Conservation (phyloP, 148 eudicot species). For the Rheum nobile region DNA sequence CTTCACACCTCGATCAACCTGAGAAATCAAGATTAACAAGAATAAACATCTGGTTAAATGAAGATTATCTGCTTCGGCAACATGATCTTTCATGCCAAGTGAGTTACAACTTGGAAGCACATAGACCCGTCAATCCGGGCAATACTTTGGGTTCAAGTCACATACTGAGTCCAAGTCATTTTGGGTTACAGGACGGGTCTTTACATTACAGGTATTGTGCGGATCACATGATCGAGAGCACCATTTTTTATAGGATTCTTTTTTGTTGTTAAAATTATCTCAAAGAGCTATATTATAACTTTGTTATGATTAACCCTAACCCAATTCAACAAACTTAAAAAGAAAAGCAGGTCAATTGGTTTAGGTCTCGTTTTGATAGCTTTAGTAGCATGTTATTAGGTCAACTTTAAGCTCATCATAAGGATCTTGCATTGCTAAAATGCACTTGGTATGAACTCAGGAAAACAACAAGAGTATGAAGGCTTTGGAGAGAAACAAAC, state of each 20-base stretch:
- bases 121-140: neutral
- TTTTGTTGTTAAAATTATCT: neutral
- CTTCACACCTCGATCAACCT: constrained; percentile 87
- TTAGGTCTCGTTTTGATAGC: neutral
- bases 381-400: neutral
- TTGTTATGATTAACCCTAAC: neutral
- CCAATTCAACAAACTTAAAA: neutral
- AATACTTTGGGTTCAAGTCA: neutral
- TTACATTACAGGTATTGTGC: neutral
- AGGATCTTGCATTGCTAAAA: neutral
- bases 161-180: neutral
- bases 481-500: constrained; percentile 30
- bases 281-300: neutral
- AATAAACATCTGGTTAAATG: neutral
- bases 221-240: neutral
- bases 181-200: neutral
- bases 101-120: neutral
- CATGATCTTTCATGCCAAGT: neutral
- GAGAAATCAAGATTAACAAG: constrained; percentile 10
- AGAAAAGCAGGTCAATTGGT: no score
- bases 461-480: neutral
- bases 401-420: no score
- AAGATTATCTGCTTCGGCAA: neutral
- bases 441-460: neutral
- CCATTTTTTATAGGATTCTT: neutral